Percentiles rank a stretch among this genome's conserved stretches.
phyloP scores from a whole-genome alignment of 257 asterid genomes.

The Solanum medicagineum region DNA sequence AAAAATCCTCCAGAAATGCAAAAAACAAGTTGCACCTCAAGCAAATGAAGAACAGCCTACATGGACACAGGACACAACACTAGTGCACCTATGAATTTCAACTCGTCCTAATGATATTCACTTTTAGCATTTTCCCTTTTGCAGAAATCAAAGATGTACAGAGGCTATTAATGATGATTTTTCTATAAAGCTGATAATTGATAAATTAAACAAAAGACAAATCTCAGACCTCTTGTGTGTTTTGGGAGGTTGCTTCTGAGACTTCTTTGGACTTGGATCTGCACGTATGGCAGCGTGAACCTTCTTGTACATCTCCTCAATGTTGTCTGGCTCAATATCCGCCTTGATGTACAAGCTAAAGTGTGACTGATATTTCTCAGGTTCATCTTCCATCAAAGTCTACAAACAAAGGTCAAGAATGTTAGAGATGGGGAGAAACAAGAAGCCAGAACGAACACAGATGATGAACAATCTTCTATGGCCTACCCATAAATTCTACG shows the following conservation, averaged over 20 bases:
- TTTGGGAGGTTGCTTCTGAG: conserved; percentile 45
- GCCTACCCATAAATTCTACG: neutral
- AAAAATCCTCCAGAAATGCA: neutral
- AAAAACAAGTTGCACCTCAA: neutral
- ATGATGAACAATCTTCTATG: neutral
- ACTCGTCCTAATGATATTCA: neutral
- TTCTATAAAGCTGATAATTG: neutral
- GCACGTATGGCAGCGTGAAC: conserved; percentile 78
- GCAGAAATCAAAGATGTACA: neutral
- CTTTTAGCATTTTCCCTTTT: neutral
- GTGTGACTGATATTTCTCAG: conserved; percentile 63
- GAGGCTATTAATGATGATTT: neutral
- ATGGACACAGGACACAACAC: neutral
- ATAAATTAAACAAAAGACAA: neutral
- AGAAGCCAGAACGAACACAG: neutral
- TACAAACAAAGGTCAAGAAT: neutral
- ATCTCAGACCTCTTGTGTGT: conserved; percentile 52
- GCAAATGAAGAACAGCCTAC: neutral
- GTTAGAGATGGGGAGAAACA: neutral
- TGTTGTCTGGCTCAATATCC: conserved; percentile 33
- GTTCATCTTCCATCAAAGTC: conserved; percentile 62
- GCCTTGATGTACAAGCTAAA: conserved; percentile 46
- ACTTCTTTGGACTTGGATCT: conserved; percentile 46
- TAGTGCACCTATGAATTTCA: neutral
- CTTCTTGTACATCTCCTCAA: conserved; percentile 59